A percentile compares a stretch with the other conserved stretches of the same genome.
phyloP scores from a whole-genome alignment of 345 rosid genomes.

The Mangifera indica region DNA sequence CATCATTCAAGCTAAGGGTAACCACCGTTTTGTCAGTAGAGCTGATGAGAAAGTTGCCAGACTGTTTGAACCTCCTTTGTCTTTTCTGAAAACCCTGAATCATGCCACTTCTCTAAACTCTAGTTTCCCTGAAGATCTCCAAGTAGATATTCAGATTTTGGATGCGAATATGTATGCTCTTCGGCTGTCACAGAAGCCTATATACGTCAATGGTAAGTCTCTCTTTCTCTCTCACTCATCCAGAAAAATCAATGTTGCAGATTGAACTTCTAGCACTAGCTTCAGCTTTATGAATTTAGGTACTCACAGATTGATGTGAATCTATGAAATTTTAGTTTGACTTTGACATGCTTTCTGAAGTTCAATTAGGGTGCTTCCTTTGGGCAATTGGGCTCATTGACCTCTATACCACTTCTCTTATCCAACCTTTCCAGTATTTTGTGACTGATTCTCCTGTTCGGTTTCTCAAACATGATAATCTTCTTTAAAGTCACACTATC shows the following conservation, averaged over 20 bases:
- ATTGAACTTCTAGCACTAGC: too few species aligned
- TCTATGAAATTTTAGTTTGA: neutral
- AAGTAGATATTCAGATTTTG: constrained; percentile 64
- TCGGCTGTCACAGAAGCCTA: constrained; percentile 96
- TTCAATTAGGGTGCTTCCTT: neutral
- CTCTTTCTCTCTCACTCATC: constrained; percentile 10
- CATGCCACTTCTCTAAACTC: constrained; percentile 48
- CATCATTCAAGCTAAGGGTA: constrained; percentile 78
- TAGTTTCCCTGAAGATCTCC: constrained; percentile 53
- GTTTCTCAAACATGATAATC: neutral
- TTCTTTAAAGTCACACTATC: neutral
- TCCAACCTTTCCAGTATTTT: constrained; percentile 2
- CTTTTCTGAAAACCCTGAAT: constrained; percentile 77
- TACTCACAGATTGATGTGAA: constrained; percentile 3
- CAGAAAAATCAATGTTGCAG: neutral
- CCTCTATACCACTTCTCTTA: neutral
- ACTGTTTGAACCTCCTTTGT: constrained; percentile 90
- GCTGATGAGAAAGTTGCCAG: constrained; percentile 96
- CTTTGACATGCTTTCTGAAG: too few species aligned
- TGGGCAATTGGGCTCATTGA: neutral
- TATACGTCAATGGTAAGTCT: constrained; percentile 59
- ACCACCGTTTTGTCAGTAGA: constrained; percentile 90
- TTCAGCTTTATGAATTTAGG: neutral
- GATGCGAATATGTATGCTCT: constrained; percentile 98
- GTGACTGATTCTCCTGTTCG: neutral